Percentiles rank a stretch among this genome's conserved stretches.
These are phyloP conservation scores for Striga asiatica DNA, from an alignment of 257 asterid species.

Conservation along the genomic window DNA sequence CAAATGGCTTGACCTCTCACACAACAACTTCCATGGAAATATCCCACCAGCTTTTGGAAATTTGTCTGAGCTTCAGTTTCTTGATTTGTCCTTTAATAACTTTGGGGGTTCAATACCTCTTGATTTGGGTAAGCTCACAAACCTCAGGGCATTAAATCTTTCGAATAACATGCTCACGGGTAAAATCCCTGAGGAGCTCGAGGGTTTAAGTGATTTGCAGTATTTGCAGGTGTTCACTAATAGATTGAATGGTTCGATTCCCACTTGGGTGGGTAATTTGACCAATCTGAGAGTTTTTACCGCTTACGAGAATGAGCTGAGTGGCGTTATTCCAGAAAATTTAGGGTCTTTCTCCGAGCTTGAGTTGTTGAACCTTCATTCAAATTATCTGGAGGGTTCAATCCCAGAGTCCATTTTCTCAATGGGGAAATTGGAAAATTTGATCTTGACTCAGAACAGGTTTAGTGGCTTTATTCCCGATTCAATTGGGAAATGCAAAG, in stretches of 20 bases:
- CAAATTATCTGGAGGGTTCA: slow-evolving; percentile 64
- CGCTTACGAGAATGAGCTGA: slow-evolving; percentile 78
- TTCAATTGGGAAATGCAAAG: slow-evolving; percentile 58
- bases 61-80: slow-evolving; percentile 63
- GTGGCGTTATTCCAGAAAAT: slow-evolving; percentile 54
- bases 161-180: slow-evolving; percentile 54
- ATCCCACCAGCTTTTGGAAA: slow-evolving; percentile 59
- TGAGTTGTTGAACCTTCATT: slow-evolving; percentile 66
- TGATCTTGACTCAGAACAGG: slow-evolving; percentile 74
- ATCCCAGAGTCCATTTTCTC: slow-evolving; percentile 76
- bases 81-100: slow-evolving; percentile 77
- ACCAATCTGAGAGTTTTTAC: slow-evolving; percentile 54
- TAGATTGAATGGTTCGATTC: slow-evolving; percentile 68
- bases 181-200: slow-evolving; percentile 59
- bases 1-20: slow-evolving; percentile 77
- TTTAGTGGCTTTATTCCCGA: slow-evolving; percentile 52
- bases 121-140: slow-evolving; percentile 47
- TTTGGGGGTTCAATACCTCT: slow-evolving; percentile 56
- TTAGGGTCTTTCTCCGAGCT: slow-evolving; percentile 56
- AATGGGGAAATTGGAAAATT: slow-evolving; percentile 47
- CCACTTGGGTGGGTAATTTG: slow-evolving; percentile 62
- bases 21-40: slow-evolving; percentile 57
- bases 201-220: slow-evolving; percentile 39
- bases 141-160: slow-evolving; percentile 53
- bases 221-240: slow-evolving; percentile 61